Evolutionary conservation across 2,329 filamentous ascomycete genomes (phyloP), one percentile per base, ranked within the genome.

Genomic region (Periconia sp.): DNA sequence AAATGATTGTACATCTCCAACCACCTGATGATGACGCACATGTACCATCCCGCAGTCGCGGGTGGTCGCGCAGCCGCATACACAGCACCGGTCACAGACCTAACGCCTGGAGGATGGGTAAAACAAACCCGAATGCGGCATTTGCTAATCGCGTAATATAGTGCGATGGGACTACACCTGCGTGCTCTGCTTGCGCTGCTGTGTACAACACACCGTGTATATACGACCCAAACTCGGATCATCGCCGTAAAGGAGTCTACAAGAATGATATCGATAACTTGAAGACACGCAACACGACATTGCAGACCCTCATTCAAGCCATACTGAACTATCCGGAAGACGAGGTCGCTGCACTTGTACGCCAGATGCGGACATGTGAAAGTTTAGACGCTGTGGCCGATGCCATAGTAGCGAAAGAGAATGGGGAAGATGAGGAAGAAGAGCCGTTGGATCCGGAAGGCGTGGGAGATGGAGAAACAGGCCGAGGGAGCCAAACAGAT

Each of bases 181-280:
- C 90, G 64, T 97, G 94, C 71, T 93, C 93, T 8, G 93, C 94
- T n/a, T 99, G 94, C 75, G 86, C 90, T 57, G 96, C 92, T 63
- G 93, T 97, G 50, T 97, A 99, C 71, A 85, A 86, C 56, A 94
- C 90, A 46, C 86, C 90, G 76, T 97, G 94, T 73, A 82, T 97
- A 60, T 97, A 97, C 79, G 93, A 97, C 70, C 93, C 92, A 3
- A 95, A 92, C 70, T 96, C 92, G 54, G 94, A 99, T 73, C 92
- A 97, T 73, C 89, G 94, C 47, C 88, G 94, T 47, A 97, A 97
- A 73, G 94, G 94, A 55, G 94, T 97, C 46, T 97, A 97, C 74
- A 92, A 93, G 68, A 92, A 96, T 75, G 94, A 96, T 73, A 85
- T 89, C 20, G 92, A 96, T 73, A 91, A 85, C 68, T 82, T 93